Conservation (phyloP, 2,329 filamentous ascomycete species). For the Ceratocystiopsis sp. region DNA sequence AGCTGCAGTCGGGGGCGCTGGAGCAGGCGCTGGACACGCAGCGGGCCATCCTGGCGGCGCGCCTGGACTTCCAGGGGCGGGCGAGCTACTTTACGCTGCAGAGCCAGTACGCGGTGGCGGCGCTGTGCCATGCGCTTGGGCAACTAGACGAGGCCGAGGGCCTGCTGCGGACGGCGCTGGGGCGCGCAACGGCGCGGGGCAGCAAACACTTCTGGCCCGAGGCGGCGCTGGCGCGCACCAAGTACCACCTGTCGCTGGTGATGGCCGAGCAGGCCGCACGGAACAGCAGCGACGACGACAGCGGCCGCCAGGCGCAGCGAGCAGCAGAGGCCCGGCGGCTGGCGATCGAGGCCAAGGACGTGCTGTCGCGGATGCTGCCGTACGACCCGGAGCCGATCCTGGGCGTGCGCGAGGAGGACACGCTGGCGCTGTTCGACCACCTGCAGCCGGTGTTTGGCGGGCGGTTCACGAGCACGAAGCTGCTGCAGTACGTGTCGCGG, state of each 20-base stretch:
- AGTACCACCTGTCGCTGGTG: conserved; percentile 8
- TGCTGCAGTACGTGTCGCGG: conserved; percentile 5
- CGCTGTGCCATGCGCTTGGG: conserved; percentile 6
- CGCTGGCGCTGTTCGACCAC: conserved; percentile 9
- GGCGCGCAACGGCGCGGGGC: conserved; percentile 3
- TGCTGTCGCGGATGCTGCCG: conserved; percentile 9
- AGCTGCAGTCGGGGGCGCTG: conserved; percentile 6
- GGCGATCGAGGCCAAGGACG: conserved; percentile 8
- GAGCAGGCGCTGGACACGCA: conserved; percentile 6
- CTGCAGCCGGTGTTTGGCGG: conserved; percentile 9
- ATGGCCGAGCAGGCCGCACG: conserved; percentile 1
- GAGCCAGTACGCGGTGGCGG: conserved; percentile 9
- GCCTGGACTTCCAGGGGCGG: conserved; percentile 8
- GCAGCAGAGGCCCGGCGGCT: conserved; percentile 2
- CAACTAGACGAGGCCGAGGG: conserved; percentile 7
- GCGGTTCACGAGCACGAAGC: conserved; percentile 7
- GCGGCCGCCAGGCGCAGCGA: neutral
- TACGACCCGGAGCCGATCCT: conserved; percentile 8
- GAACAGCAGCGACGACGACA: neutral
- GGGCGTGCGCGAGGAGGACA: conserved; percentile 7
- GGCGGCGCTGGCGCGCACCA: conserved; percentile 6
- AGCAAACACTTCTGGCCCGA: conserved; percentile 8
- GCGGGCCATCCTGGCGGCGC: conserved; percentile 6
- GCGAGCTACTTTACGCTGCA: conserved; percentile 10
- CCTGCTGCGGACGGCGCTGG: conserved; percentile 5